Conservation (phyloP, 1,284 basidiomycete genomes). For the Puccinia triticina region DNA sequence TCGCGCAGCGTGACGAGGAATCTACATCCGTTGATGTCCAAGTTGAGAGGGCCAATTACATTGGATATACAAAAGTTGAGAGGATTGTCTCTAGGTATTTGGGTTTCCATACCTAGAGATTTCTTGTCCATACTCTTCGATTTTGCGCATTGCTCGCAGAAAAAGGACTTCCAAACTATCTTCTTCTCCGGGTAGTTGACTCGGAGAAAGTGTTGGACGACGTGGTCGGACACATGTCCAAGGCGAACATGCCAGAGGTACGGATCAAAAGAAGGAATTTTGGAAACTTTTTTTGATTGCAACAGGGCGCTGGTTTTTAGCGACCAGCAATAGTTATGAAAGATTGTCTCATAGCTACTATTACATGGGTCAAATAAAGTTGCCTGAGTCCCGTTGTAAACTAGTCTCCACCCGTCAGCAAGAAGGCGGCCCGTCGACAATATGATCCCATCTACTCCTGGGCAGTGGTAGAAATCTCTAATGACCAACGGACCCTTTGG, state of each 20-base stretch:
- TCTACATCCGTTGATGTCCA: background rate
- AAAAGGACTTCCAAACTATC: too few relatives aligned
- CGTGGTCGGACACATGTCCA: too few relatives aligned
- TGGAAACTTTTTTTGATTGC: background rate
- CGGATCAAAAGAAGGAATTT: background rate
- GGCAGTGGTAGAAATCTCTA: background rate
- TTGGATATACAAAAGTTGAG: slow-evolving; percentile 2
- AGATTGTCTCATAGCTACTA: too few relatives aligned
- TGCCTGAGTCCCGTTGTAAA: too few relatives aligned
- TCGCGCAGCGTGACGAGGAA: background rate
- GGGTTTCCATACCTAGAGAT: background rate
- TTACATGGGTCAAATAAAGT: too few relatives aligned
- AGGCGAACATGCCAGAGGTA: too few relatives aligned
- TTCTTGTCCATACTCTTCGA: background rate
- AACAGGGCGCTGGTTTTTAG: background rate
- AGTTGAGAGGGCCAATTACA: background rate
- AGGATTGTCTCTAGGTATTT: background rate
- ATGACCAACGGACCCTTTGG: background rate
- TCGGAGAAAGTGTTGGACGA: too few relatives aligned
- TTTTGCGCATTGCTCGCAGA: too few relatives aligned
- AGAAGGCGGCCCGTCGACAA: background rate
- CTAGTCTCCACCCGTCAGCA: background rate
- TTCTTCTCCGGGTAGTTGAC: too few relatives aligned
- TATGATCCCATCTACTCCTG: background rate
- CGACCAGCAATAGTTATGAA: too few relatives aligned